Base-by-base conservation (phyloP, 768 basidiomycete species). In the Podaxis sp. region DNA sequence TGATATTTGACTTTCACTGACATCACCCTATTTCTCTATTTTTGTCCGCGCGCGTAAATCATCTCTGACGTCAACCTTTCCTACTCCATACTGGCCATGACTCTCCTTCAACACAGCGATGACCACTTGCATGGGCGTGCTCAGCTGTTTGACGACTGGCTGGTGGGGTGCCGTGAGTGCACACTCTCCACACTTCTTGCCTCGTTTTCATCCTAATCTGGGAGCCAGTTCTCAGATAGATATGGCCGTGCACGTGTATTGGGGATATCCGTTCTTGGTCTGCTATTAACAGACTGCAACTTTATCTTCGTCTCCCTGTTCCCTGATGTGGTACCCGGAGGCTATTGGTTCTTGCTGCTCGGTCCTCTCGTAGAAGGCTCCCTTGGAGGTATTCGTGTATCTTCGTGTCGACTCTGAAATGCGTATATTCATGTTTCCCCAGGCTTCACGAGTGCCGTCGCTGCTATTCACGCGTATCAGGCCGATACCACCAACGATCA, bases 131-230 rank as follows among this genome's bases (percentile, higher is more conserved):
- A 85, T 85, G 76, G 95, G 95, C 8, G 73, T 93, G 56, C 76
- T 96, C 38, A 82, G 86, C 36, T 90, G 91, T 65, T 69, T 95
- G 38, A 94, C 93, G 2, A 87, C 89, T 12, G 92, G 85, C 2
- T 95, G 87, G 84, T 96, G 95, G 95, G 89, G 90, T 60, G 82
- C 88, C 58, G 89, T 90, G 73, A 72, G 88, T 79, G 3, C 49
- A 52, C 49, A 15, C 19, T 19, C 11, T 51, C 12, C 44, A 2
- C 58, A 24, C 36, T 38, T 17, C 22, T 11, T 38, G 5, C 17
- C 39, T 49, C 54, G 57, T 30, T 63, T 51, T 54, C 58, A 61
- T 63, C 15, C 36, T 44, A 58, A 71, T 66, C 61, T 54, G 38
- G 63, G 33, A 17, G 42, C 15, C 44, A 93, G 87, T 80, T 89